Percentiles rank a stretch among this genome's conserved stretches.
phyloP scores from a whole-genome alignment of 768 basidiomycete genomes.

The Mycena vulgaris region DNA sequence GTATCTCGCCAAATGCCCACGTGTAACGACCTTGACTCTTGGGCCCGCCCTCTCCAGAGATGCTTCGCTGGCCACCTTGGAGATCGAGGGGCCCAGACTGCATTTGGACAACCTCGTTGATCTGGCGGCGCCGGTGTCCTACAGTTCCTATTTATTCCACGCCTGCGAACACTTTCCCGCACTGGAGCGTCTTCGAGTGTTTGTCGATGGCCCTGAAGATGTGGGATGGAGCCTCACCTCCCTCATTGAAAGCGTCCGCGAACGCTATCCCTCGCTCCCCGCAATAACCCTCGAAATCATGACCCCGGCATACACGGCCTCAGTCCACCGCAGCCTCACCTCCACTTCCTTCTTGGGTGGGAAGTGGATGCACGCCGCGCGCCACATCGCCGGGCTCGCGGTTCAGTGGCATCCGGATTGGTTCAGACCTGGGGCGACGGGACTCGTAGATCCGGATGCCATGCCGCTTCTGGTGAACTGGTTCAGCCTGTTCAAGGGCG shows the following conservation, averaged over 20 bases:
- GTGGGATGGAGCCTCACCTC: slow-evolving; percentile 5
- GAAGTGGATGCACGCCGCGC: slow-evolving; percentile 19
- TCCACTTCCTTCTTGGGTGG: neutral
- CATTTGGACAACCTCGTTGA: neutral
- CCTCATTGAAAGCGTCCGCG: slow-evolving; percentile 7
- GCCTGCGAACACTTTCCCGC: neutral
- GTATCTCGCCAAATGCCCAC: neutral
- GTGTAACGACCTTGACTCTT: neutral
- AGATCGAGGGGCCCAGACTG: neutral
- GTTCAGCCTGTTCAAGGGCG: neutral
- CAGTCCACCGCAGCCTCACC: neutral
- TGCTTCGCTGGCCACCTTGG: neutral
- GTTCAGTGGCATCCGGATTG: neutral
- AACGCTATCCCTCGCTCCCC: neutral
- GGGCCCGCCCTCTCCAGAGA: neutral
- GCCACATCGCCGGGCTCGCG: neutral
- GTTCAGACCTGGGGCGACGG: neutral
- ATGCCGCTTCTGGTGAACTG: neutral
- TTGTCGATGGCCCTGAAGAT: neutral
- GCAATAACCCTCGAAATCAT: neutral
- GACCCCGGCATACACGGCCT: neutral
- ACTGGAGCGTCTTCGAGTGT: neutral
- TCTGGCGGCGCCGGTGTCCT: neutral
- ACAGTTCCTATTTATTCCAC: neutral
- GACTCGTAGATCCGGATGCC: neutral